Evolutionary conservation across 2,329 filamentous ascomycete genomes (phyloP), one percentile per base, ranked within the genome.

Genomic region (Dactylonectria macrodidyma): DNA sequence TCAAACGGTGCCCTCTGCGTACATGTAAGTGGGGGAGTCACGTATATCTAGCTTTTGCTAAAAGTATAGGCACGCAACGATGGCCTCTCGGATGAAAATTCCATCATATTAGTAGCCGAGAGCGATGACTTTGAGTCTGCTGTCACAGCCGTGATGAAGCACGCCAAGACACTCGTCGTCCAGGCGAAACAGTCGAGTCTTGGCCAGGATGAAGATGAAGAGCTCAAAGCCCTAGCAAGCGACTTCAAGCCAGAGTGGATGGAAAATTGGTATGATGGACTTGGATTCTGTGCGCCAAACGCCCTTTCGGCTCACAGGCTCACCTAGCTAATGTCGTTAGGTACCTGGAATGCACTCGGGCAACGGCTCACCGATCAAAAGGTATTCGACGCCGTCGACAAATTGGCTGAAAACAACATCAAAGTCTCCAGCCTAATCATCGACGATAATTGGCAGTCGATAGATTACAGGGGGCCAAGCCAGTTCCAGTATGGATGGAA

Each of bases 371-470:
- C 91, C 0, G 93, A 95, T 67, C 86, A 93, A 22, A 97, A 94
- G 74, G 89, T 99, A 14, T 84, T 95, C 12, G 81, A 90, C 47
- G 94, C 95, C 1, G 84, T 98, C 1, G 89, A 94, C 65, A 86
- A 88, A 1, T 83, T 99, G 11, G 87, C 91, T 5, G 84, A 90
- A 34, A 87, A 93, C 63, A 88, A 91, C 1, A 93, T 99, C 76
- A 90, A 92, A 48, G 87, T 98, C 52, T 91, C 90, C 0, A 97
- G 91, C 75, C 85, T 99, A 2, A 97, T 98, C 68, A 97, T 99
- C 69, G 96, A 99, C 74, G 96, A 99, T 78, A 97, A 97, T 75
- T 99, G 96, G 96, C 95, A 97, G 80, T 89, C 92, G 9, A 86
- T 97, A 54, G 89, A 88, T 71, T 73, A 85, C 34, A 73, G 77